Base-by-base conservation (phyloP, 2,329 filamentous ascomycete species). In the Aspergillus carbonarius region DNA sequence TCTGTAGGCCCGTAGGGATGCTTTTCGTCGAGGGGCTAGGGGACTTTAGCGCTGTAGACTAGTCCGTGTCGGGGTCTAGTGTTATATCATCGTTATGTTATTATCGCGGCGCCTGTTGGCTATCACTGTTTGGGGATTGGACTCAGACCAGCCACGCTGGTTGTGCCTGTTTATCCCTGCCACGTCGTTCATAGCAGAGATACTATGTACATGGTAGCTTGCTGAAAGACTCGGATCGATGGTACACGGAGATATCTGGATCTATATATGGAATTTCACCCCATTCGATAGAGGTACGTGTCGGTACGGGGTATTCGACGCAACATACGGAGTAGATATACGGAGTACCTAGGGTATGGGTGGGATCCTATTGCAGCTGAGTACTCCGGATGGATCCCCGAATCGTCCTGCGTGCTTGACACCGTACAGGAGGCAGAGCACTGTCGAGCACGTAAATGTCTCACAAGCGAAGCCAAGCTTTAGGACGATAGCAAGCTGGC, bases 391-490 rank as follows among this genome's bases (percentile, higher is more conserved):
- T 32, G 30, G 30, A 1, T 50, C 18, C 39, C 39, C 39, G 39
- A 20, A 42, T 42, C 18, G 39, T 42, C 18, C 18, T 42, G 18
- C 18, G 12, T 42, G 39, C 39, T 18, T 42, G 39, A 23, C 39
- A 42, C 39, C 17, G 39, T 40, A 42, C 13, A 20, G 39, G 18
- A 13, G 39, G 39, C 39, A 20, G 39, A 42, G 39, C 30, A 42
- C 10, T 13, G 39, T 17, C 39, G 39, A 51, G 37, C n/a, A 49
- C 39, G 34, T 25, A 44, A 48, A 32, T 49, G 39, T 40, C 35
- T 54, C 39, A 57, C 35, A 49, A 54, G 51, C 34, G 50, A 58
- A 49, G 62, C 58, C 58, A 66, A 66, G 62, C 62, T 64, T 66
- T 61, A 46, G 30, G 51, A 59, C 23, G 40, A 53, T 42, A 53